phyloP scores from a whole-genome alignment of 331 rosid species.

The Quercus tomentella region DNA sequence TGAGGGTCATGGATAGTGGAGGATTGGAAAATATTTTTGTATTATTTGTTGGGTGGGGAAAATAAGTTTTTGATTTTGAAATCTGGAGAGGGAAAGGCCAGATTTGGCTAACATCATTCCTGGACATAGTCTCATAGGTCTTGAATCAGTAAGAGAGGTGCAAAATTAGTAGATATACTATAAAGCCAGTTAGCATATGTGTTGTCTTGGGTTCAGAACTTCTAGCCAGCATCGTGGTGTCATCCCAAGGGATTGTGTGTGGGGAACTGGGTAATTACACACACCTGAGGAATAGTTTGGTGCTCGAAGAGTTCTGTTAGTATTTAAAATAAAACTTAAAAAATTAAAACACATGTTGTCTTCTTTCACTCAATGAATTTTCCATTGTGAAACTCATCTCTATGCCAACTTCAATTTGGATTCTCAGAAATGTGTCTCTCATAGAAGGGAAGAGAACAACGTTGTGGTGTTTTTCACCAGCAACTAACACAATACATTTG shows the following conservation, averaged over 20 bases:
- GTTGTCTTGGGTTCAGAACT: too few relatives aligned
- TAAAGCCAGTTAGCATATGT: too few relatives aligned
- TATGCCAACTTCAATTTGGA: neutral
- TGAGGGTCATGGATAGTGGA: neutral
- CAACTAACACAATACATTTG: too few relatives aligned
- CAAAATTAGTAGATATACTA: neutral
- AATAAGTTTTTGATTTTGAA: neutral
- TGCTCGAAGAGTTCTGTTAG: too few relatives aligned
- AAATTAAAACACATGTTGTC: too few relatives aligned
- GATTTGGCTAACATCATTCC: neutral
- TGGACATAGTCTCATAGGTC: neutral
- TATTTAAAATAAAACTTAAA: too few relatives aligned
- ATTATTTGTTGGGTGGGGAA: neutral
- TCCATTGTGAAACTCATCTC: neutral
- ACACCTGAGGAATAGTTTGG: too few relatives aligned
- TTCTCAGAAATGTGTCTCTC: neutral
- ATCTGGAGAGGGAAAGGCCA: neutral
- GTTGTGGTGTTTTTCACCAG: too few relatives aligned
- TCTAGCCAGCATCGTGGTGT: too few relatives aligned
- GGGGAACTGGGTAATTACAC: too few relatives aligned
- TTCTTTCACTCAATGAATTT: neutral
- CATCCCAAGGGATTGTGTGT: too few relatives aligned
- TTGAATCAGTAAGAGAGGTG: neutral
- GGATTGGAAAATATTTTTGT: neutral
- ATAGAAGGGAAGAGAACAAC: neutral